Conservation (phyloP, 129 eudicot genomes). For the Sambucus nigra region DNA sequence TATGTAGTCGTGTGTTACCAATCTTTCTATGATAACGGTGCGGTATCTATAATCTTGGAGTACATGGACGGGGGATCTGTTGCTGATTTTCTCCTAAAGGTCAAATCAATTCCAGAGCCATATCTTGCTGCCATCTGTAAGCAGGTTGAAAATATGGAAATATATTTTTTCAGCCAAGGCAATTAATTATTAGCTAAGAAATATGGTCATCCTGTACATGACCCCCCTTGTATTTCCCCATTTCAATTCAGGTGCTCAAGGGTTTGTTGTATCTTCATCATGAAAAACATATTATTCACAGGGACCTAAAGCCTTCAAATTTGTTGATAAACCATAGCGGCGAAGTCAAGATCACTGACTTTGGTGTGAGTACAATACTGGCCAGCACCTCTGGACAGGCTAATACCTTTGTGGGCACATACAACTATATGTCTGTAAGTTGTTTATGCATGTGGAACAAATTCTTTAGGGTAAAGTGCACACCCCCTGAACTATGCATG, state of each 20-base stretch:
- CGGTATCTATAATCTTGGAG: slow-evolving; percentile 88
- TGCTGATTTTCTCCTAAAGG: slow-evolving; percentile 74
- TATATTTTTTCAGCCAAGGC: background rate
- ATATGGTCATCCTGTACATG: background rate
- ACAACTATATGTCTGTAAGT: slow-evolving; percentile 96
- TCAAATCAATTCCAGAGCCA: slow-evolving; percentile 67
- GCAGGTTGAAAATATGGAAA: slow-evolving; percentile 42
- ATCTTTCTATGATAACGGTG: slow-evolving; percentile 85
- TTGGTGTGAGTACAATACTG: slow-evolving; percentile 95
- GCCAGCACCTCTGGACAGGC: slow-evolving; percentile 90
- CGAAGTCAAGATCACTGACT: slow-evolving; percentile 93
- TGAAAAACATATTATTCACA: slow-evolving; percentile 82
- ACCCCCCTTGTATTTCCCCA: background rate
- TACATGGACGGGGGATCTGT: slow-evolving; percentile 99
- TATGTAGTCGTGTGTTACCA: slow-evolving; percentile 87
- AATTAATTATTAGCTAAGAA: background rate
- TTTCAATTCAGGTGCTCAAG: slow-evolving; percentile 54
- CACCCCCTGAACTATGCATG: no score
- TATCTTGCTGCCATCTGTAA: slow-evolving; percentile 90
- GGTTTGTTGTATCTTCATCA: slow-evolving; percentile 98
- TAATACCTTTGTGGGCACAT: slow-evolving; percentile 86
- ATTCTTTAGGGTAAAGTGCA: background rate
- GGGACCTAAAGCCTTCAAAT: slow-evolving; percentile 96
- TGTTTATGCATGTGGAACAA: background rate
- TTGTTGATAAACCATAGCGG: slow-evolving; percentile 89